phyloP scores from a whole-genome alignment of 176 grass and related monocot species.

The Sorghum bicolor region Sorghum_bicolor_NCBIv3 NC_012872.2:65518001-65518500 shows the following conservation, averaged over 20 bases:
- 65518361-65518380: neutral
- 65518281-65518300: conserved; percentile 39
- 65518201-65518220: neutral
- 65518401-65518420: conserved; percentile 30
- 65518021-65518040: neutral
- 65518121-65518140: neutral
- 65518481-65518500: conserved; percentile 87
- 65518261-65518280: conserved; percentile 44
- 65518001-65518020: conserved; percentile 49
- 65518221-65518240: neutral
- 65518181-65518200: neutral
- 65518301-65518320: conserved; percentile 74
- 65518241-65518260: conserved; percentile 81
- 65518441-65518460: conserved; percentile 65
- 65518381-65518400: conserved; percentile 19
- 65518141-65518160: neutral
- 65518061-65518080: conserved; percentile 8
- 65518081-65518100: neutral
- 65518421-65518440: conserved; percentile 89
- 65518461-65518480: conserved; percentile 69
- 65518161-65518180: neutral
- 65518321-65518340: conserved; percentile 65
- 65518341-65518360: conserved; percentile 11
- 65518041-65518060: neutral
- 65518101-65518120: neutral